A percentile compares a stretch with the other conserved stretches of the same genome.
These are phyloP conservation scores for Leptomonas pyrrhocoris DNA, from an alignment of 208 protist genomes.

Conservation along the genomic window DNA sequence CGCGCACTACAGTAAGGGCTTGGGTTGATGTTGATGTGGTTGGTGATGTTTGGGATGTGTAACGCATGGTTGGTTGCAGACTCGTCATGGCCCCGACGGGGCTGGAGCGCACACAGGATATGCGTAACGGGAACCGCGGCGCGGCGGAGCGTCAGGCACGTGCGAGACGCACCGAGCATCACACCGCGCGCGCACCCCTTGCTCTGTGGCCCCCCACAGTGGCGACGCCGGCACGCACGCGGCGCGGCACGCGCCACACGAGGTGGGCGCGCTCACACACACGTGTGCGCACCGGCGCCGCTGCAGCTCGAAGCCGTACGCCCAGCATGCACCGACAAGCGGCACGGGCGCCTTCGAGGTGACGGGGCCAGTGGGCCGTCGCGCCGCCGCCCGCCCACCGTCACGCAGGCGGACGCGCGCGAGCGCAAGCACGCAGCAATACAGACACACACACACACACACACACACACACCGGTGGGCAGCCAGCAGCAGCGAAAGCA, in stretches of 20 bases:
- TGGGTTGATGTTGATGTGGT: not conserved
- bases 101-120: conserved; percentile 37
- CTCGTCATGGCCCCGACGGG: conserved; percentile 34
- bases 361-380: conserved; percentile 23
- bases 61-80: conserved; percentile 32
- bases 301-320: conserved; percentile 25
- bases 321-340: conserved; percentile 24
- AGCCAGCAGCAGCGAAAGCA: not conserved
- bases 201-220: conserved; percentile 25
- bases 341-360: conserved; percentile 24
- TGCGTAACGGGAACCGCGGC: conserved; percentile 29
- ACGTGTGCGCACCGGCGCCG: conserved; percentile 8
- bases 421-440: not conserved
- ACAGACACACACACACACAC: conserved; percentile 1
- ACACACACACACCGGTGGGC: not conserved
- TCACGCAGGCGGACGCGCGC: no score
- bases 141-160: conserved; percentile 23
- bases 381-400: no score
- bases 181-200: conserved; percentile 24
- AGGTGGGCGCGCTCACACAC: no score
- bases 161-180: conserved; percentile 23
- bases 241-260: no score
- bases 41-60: conserved; percentile 7
- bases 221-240: conserved; percentile 8
- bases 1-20: conserved; percentile 26